Percentiles rank a stretch among this genome's conserved stretches.
These are phyloP conservation scores for Neoboletus subvelutipes DNA, from an alignment of 768 basidiomycete genomes.

Conservation along the genomic window DNA sequence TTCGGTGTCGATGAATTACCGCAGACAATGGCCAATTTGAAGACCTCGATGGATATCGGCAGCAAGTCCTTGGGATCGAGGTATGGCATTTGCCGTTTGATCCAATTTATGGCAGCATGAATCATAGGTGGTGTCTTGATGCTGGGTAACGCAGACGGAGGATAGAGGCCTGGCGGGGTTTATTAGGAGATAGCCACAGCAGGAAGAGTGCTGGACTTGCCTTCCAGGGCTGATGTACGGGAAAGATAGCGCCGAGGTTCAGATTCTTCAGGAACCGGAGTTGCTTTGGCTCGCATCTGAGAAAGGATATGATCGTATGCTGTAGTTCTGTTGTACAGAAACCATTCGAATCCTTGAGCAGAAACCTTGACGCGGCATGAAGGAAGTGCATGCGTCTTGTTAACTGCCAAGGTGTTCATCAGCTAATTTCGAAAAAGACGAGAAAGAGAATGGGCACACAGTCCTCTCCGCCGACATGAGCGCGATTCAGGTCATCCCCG, in stretches of 20 bases:
- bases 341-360: constrained; percentile 88
- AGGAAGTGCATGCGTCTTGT: constrained; percentile 38
- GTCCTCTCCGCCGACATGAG: constrained; percentile 49
- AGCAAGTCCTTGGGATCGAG: constrained; percentile 82
- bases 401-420: constrained; percentile 29
- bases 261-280: constrained; percentile 16
- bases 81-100: constrained; percentile 62
- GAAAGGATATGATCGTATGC: constrained; percentile 86
- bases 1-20: constrained; percentile 87
- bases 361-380: constrained; percentile 82
- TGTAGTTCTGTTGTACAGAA: constrained; percentile 86
- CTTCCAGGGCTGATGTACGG: constrained; percentile 40
- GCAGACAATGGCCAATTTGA: constrained; percentile 76
- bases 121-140: constrained; percentile 36
- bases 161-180: constrained; percentile 19
- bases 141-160: constrained; percentile 26
- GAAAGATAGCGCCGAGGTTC: constrained; percentile 40
- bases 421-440: neutral
- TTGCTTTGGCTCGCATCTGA: constrained; percentile 53
- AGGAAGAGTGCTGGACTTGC: constrained; percentile 23
- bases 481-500: constrained; percentile 62
- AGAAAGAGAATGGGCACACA: constrained; percentile 39
- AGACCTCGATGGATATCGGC: constrained; percentile 77
- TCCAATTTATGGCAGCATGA: constrained; percentile 47
- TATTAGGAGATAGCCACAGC: neutral